Evolutionary conservation across 768 basidiomycete genomes (phyloP).

Genomic region (Amanita muscaria): DNA sequence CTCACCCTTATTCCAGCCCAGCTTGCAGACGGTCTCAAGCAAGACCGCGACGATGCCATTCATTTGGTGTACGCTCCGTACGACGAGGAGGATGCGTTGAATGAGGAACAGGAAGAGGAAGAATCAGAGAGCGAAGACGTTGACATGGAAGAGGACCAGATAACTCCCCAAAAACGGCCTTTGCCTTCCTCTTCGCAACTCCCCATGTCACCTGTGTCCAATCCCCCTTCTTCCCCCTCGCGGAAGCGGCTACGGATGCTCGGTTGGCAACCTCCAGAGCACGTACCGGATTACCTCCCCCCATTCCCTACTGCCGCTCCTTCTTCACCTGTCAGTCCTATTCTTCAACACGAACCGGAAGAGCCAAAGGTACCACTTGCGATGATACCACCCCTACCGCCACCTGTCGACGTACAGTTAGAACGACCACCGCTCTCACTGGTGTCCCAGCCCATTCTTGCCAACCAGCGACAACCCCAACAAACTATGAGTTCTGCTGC

Average conservation of each 20-base stretch:
- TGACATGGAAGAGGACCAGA: constrained; percentile 24
- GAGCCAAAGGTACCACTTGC: constrained; percentile 27
- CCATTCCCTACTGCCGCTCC: constrained; percentile 46
- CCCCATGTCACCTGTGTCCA: constrained; percentile 50
- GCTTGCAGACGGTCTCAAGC: constrained; percentile 47
- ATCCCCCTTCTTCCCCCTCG: constrained; percentile 40
- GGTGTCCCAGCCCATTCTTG: neutral
- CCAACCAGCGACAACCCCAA: constrained; percentile 10
- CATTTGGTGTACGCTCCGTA: constrained; percentile 38
- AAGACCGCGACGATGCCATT: constrained; percentile 47
- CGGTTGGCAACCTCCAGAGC: constrained; percentile 52
- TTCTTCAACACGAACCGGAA: constrained; percentile 23
- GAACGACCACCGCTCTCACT: neutral
- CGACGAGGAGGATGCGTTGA: constrained; percentile 24
- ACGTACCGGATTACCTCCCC: constrained; percentile 61
- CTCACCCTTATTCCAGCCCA: constrained; percentile 39
- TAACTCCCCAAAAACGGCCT: constrained; percentile 15
- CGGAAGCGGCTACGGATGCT: constrained; percentile 49
- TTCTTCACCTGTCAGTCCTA: constrained; percentile 23
- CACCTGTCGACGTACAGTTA: neutral
- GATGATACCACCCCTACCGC: neutral
- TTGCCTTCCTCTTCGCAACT: constrained; percentile 30
- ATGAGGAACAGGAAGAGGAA: constrained; percentile 3
- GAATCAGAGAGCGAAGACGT: constrained; percentile 22
- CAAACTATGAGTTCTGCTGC: constrained; percentile 41